These are phyloP conservation scores for Nakazawaea molendinolei DNA, from an alignment of 805 yeast genomes.

Conservation along the genomic window DNA sequence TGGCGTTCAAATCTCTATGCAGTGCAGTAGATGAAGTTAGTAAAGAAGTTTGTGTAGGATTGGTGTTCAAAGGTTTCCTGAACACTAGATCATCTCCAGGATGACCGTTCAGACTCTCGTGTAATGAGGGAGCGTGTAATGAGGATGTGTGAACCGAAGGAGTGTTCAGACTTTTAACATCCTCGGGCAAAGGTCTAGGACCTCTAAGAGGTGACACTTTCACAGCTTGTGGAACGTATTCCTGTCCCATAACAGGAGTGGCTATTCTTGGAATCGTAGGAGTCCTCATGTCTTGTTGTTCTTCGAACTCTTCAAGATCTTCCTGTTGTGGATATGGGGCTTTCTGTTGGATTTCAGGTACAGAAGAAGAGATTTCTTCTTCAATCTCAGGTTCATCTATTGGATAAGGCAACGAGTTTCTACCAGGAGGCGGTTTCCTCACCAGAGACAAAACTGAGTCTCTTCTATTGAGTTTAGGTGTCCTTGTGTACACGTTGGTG, in stretches of 20 bases:
- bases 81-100: constrained; percentile 4
- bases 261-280: constrained; percentile 11
- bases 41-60: constrained; percentile 5
- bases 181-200: constrained; percentile 10
- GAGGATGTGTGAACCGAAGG: not conserved
- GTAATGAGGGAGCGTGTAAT: too few species aligned
- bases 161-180: not conserved
- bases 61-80: not conserved
- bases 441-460: constrained; percentile 2
- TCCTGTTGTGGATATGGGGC: constrained; percentile 3
- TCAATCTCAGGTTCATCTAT: constrained; percentile 1
- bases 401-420: constrained; percentile 9
- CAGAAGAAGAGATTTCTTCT: not conserved
- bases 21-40: constrained; percentile 3
- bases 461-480: constrained; percentile 1
- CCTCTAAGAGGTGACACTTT: constrained; percentile 5
- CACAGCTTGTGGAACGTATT: constrained; percentile 3
- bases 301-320: not conserved
- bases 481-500: constrained; percentile 1
- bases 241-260: constrained; percentile 10
- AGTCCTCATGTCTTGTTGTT: not conserved
- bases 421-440: not conserved
- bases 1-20: constrained; percentile 2
- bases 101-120: not conserved
- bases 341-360: not conserved